Base-by-base conservation (phyloP, 2,329 filamentous ascomycete genomes). In the Claviceps sp. region DNA sequence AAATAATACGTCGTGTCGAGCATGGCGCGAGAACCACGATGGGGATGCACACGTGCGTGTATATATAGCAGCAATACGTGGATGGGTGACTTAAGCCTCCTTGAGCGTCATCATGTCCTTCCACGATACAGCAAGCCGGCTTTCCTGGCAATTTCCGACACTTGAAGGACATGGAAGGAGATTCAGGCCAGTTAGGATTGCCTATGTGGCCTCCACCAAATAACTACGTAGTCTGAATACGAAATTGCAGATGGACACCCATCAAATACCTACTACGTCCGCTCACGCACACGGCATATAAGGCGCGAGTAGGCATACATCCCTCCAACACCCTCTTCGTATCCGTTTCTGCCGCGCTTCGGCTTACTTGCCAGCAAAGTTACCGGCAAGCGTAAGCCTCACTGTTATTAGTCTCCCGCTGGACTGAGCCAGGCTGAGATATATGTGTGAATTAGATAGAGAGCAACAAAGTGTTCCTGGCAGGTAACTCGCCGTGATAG, bases 91-190 rank as follows among this genome's bases (percentile, higher is more conserved):
- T 48, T 40, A 18, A 46, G 30, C 55, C 55, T 55, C 48, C 37
- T 58, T 55, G 51, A 40, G 58, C 56, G 56, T 57, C 57, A 59
- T 55, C 56, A 57, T 52, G 59, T 60, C 60, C 59, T 60, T 60
- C 54, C 52, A 54, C 56, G 52, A 55, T 50, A 48, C 56, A 53
- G 49, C 26, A 54, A 55, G 46, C 38, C 45, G 48, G 43, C 45
- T 49, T 49, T 22, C 34, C 26, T 49, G 47, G 53, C 49, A 56
- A 55, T 56, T 54, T 52, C 51, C 56, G 53, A 50, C 46, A 51
- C 54, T 54, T 52, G 56, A 41, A 51, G 44, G 49, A 52, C 49
- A 45, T 18, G 51, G 41, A 47, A 48, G 42, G 47, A 52, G 36
- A 47, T 41, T 22, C 51, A 51, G 34, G 8, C 46, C 37, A 38